Evolutionary conservation across 106 monocot species (phyloP).

Genomic region (Narthecium ossifragum): DNA sequence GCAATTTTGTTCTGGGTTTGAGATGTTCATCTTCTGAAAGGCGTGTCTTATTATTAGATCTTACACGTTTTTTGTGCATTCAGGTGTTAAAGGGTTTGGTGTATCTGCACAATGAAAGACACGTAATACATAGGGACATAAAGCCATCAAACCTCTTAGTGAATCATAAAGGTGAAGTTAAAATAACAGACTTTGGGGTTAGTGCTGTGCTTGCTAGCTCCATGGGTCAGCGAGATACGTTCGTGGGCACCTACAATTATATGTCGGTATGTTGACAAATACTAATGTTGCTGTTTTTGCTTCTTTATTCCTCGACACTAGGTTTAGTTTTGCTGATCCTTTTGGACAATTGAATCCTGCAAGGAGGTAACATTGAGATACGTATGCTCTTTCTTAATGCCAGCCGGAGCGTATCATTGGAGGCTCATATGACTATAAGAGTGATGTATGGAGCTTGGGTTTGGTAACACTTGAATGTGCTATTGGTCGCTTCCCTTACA

Average conservation of each 20-base stretch:
- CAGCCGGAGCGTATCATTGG: slow-evolving; percentile 93
- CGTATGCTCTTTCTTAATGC: slow-evolving; percentile 8
- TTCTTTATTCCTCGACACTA: too few relatives aligned
- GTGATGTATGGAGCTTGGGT: slow-evolving; percentile 98
- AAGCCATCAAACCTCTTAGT: slow-evolving; percentile 86
- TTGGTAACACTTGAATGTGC: slow-evolving; percentile 97
- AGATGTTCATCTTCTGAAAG: not conserved
- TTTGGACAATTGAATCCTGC: not conserved
- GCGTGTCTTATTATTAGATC: not conserved
- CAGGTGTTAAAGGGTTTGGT: slow-evolving; percentile 88
- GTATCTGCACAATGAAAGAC: slow-evolving; percentile 90
- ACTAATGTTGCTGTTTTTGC: too few relatives aligned
- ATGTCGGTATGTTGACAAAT: slow-evolving; percentile 67
- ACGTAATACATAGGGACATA: slow-evolving; percentile 92
- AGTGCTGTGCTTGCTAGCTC: slow-evolving; percentile 86
- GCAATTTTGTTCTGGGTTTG: not conserved
- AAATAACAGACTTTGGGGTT: slow-evolving; percentile 95
- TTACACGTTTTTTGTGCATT: not conserved
- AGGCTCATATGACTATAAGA: slow-evolving; percentile 83
- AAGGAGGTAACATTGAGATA: not conserved
- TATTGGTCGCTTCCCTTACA: slow-evolving; percentile 86
- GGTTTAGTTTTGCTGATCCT: too few relatives aligned
- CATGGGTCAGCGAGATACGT: slow-evolving; percentile 92
- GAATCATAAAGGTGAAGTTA: slow-evolving; percentile 78
- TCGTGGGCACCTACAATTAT: slow-evolving; percentile 91